A percentile compares a stretch with the other conserved stretches of the same genome.
phyloP scores from a whole-genome alignment of 345 rosid genomes.

The Citrus mangshanensis region DNA sequence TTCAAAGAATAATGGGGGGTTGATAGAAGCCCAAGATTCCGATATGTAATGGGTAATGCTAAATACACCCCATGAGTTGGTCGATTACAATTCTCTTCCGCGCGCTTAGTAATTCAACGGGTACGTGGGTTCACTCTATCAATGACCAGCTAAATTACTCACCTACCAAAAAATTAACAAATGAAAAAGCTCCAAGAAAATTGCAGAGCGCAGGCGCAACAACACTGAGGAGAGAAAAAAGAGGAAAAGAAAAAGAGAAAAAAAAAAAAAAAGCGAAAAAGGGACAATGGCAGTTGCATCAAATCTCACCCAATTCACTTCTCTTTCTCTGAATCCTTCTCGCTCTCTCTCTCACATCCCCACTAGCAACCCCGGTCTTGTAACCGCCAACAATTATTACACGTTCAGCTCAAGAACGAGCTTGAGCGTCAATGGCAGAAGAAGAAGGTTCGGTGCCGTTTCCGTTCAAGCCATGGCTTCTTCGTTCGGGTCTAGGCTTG shows the following conservation, averaged over 20 bases:
- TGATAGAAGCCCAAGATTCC: too few relatives aligned
- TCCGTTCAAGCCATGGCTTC: constrained; percentile 60
- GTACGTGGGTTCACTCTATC: too few relatives aligned
- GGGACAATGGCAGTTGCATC: constrained; percentile 50
- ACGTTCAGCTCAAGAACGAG: constrained; percentile 11
- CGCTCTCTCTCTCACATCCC: constrained; percentile 24
- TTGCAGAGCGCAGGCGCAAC: background rate
- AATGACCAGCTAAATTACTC: too few relatives aligned
- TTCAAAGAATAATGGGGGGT: too few relatives aligned
- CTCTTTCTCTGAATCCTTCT: constrained; percentile 35
- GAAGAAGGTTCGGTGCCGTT: constrained; percentile 30
- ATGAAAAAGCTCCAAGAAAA: constrained; percentile 7
- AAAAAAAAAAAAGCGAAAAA: background rate
- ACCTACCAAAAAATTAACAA: too few relatives aligned
- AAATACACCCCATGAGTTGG: fast-evolving
- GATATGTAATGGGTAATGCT: fast-evolving
- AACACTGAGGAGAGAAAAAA: background rate
- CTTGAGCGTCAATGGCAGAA: constrained; percentile 23
- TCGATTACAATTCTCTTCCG: too few relatives aligned
- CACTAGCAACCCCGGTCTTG: background rate
- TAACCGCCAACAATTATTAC: background rate
- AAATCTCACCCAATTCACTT: constrained; percentile 35
- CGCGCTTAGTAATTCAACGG: too few relatives aligned
- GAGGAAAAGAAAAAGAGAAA: background rate
- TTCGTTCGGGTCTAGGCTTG: constrained; percentile 83